Conservation (phyloP, 78 protist genomes). For the Pigoraptor vietnamica region DNA sequence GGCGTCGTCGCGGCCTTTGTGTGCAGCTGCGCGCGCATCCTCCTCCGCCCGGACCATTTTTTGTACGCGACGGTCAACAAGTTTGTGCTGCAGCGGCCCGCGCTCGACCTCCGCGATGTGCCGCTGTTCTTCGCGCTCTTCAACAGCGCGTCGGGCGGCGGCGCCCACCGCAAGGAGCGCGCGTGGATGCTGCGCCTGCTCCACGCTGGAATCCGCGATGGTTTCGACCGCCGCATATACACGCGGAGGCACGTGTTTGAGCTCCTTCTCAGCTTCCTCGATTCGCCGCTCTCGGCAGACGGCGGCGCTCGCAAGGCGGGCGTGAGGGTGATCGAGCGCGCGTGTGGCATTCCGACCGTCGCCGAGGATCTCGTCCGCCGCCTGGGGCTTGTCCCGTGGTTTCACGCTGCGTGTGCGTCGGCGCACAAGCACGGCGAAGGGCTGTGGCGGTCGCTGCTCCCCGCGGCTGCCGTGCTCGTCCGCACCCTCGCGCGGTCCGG, state of each 20-base stretch:
- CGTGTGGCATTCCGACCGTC: neutral
- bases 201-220: neutral
- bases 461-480: neutral
- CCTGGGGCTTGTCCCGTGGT: neutral
- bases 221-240: neutral
- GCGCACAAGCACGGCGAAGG: neutral
- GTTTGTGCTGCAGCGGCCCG: constrained; percentile 9
- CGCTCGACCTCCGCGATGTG: constrained; percentile 3
- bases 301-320: neutral
- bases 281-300: neutral
- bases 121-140: constrained; percentile 12
- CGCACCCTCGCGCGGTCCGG: neutral
- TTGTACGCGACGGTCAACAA: neutral
- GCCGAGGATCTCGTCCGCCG: neutral
- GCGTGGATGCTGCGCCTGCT: constrained; percentile 22
- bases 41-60: neutral
- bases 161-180: neutral
- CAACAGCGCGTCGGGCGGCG: neutral
- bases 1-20: neutral
- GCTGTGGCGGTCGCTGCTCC: neutral
- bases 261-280: constrained; percentile 4
- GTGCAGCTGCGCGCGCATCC: neutral
- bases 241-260: constrained; percentile 10
- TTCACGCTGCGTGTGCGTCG: neutral
- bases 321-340: neutral